These are phyloP conservation scores for Zoysia japonica DNA, from an alignment of 176 grass and related monocot species.

Conservation along the genomic window DNA sequence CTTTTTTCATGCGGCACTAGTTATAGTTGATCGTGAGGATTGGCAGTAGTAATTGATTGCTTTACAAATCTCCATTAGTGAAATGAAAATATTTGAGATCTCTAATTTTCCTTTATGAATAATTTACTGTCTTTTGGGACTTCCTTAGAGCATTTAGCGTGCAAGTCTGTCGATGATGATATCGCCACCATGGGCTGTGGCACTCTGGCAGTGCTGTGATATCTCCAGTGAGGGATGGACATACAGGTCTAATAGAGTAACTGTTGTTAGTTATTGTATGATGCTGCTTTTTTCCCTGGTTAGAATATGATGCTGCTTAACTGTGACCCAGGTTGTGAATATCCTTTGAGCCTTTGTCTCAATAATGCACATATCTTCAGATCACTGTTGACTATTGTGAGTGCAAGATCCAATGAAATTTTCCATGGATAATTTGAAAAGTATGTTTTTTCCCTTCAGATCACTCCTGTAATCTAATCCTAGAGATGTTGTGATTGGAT, in stretches of 20 bases:
- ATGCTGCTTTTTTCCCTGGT: neutral
- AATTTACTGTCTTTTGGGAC: neutral
- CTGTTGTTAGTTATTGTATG: neutral
- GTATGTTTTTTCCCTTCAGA: neutral
- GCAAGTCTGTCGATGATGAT: neutral
- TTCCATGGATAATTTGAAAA: neutral
- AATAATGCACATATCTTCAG: neutral
- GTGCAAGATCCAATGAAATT: neutral
- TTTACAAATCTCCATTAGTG: slow-evolving; percentile 23
- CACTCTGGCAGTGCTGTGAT: neutral
- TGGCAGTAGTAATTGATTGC: slow-evolving; percentile 36
- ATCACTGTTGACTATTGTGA: neutral
- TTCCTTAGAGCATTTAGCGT: neutral
- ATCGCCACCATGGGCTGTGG: neutral
- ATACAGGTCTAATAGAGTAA: neutral
- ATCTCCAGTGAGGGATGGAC: neutral
- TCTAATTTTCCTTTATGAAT: neutral
- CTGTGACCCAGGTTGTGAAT: neutral
- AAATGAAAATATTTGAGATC: slow-evolving; percentile 11
- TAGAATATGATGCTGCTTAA: neutral
- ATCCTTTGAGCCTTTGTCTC: neutral
- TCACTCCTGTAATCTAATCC: slow-evolving; percentile 3
- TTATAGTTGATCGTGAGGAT: slow-evolving; percentile 44
- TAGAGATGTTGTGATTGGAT: neutral
- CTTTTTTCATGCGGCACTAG: slow-evolving; percentile 41